Evolutionary conservation across 352 stramenopile genomes (phyloP).

Genomic region (Globisporangium cederbergense): DNA sequence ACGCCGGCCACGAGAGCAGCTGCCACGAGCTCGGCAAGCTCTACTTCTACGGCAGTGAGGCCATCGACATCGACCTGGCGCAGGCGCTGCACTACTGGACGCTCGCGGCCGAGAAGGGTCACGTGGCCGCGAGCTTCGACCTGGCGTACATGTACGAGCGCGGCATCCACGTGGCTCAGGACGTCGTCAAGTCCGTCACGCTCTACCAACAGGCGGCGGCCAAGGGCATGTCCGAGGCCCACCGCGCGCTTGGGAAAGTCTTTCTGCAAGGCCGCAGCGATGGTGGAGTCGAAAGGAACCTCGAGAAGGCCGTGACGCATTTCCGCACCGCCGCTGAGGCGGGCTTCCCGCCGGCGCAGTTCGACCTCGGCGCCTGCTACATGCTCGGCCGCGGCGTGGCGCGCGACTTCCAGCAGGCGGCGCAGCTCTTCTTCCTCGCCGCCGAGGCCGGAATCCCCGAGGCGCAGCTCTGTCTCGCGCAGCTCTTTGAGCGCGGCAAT

Average conservation of each 20-base stretch:
- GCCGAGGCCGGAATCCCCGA: conserved; percentile 57
- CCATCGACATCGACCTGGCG: conserved; percentile 27
- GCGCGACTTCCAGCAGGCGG: conserved; percentile 47
- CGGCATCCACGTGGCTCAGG: conserved; percentile 56
- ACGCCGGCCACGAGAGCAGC: conserved; percentile 60
- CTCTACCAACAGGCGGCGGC: conserved; percentile 57
- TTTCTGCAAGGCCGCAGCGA: conserved; percentile 42
- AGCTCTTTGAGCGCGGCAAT: conserved; percentile 67
- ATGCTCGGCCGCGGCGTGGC: conserved; percentile 68
- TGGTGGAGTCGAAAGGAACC: conserved; percentile 17
- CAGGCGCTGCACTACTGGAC: conserved; percentile 64
- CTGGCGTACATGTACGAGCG: conserved; percentile 73
- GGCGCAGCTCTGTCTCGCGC: conserved; percentile 72
- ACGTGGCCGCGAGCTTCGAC: conserved; percentile 75
- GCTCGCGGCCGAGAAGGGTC: conserved; percentile 47
- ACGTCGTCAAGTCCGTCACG: conserved; percentile 51
- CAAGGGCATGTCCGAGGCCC: conserved; percentile 67
- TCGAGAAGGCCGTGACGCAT: conserved; percentile 37
- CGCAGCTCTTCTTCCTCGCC: conserved; percentile 69
- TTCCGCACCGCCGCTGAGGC: conserved; percentile 62
- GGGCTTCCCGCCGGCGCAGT: conserved; percentile 59
- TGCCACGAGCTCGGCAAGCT: conserved; percentile 79
- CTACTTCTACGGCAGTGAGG: conserved; percentile 48
- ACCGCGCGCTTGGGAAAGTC: conserved; percentile 54
- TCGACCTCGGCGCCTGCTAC: conserved; percentile 79